phyloP scores from a whole-genome alignment of 495 filamentous ascomycete species.

The Evansstolkia leycettana region DNA sequence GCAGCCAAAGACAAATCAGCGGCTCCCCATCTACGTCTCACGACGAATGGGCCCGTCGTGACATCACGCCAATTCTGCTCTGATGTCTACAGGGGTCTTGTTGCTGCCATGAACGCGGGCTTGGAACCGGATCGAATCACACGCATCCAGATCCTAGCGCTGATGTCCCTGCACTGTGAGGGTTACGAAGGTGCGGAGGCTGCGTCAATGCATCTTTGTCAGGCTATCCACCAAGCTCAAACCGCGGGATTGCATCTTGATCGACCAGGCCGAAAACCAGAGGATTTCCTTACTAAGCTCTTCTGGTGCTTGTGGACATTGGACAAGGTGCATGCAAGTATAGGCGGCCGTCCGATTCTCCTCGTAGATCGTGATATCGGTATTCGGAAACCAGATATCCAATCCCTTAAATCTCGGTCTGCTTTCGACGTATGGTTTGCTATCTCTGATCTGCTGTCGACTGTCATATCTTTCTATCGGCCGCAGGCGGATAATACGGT shows the following conservation, averaged over 20 bases:
- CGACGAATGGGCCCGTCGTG: constrained; percentile 12
- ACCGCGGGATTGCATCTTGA: constrained; percentile 52
- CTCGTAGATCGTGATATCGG: constrained; percentile 55
- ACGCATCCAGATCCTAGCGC: constrained; percentile 30
- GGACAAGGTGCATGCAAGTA: constrained; percentile 50
- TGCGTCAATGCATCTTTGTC: constrained; percentile 31
- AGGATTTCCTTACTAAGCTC: constrained; percentile 33
- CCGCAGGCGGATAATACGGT: constrained; percentile 34
- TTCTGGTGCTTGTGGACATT: constrained; percentile 60
- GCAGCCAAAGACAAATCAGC: constrained; percentile 31
- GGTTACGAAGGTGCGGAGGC: constrained; percentile 32
- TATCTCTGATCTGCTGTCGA: constrained; percentile 44
- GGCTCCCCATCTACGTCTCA: constrained; percentile 17
- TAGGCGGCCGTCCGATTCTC: constrained; percentile 51
- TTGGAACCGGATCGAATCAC: constrained; percentile 31
- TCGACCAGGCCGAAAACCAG: constrained; percentile 20
- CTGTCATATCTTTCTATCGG: constrained; percentile 56
- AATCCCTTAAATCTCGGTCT: constrained; percentile 5
- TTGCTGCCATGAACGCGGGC: constrained; percentile 23
- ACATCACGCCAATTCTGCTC: constrained; percentile 23
- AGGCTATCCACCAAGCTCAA: constrained; percentile 48
- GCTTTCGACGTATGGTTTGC: constrained; percentile 42
- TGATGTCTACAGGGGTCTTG: constrained; percentile 25
- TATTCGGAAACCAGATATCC: constrained; percentile 16
- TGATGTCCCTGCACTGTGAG: constrained; percentile 35